Evolutionary conservation across 1,284 basidiomycete species (phyloP), one percentile per base, ranked within the genome.

Genomic region (Naganishia liquefaciens): DNA sequence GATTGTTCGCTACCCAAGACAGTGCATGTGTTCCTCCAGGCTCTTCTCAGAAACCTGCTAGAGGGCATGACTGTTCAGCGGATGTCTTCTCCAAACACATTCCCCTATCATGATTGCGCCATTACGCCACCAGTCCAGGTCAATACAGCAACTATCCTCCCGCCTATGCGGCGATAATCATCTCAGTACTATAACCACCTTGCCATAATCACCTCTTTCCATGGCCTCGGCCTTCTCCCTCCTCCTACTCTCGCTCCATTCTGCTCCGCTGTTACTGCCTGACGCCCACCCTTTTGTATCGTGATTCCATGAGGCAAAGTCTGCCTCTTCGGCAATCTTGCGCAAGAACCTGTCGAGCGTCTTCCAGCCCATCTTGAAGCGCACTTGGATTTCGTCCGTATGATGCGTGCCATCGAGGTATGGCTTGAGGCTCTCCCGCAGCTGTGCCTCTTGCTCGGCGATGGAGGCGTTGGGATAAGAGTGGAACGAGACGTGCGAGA

Each of bases 371-470:
- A 88, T 86, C 69, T 90, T 87, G 72, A 93, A 93, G 55, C 75
- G 82, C 21, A 90, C 88, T 67, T 89, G 90, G 53, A 97, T 80
- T 77, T 96, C 93, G 76, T 97, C 94, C 1, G 91, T 88, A 76
- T 93, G 89, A 77, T 93, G 92, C 65, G 88, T 87, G 4, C 93
- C 93, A 72, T 96, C 88, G 13, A 96, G 81, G 64, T 90, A 77
- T 5, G 81, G 71, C 25, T 85, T 73, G 43, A 96, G 73, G 28
- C 87, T 87, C 44, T 74, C 73, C 54, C 74, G 73, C 51, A 74
- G 40, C 47, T 43, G 30, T 15, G 54, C 53, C 61, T 71, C 70
- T 57, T 69, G 71, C 63, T 62, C 70, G 65, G 55, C 65, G 58
- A 71, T 68, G 9, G 57, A 53, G 17, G 46, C 46, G 27, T 60